Percentiles rank a stretch among this genome's conserved stretches.
phyloP scores from a whole-genome alignment of 257 asterid genomes.

The Solanum dulcamara region DNA sequence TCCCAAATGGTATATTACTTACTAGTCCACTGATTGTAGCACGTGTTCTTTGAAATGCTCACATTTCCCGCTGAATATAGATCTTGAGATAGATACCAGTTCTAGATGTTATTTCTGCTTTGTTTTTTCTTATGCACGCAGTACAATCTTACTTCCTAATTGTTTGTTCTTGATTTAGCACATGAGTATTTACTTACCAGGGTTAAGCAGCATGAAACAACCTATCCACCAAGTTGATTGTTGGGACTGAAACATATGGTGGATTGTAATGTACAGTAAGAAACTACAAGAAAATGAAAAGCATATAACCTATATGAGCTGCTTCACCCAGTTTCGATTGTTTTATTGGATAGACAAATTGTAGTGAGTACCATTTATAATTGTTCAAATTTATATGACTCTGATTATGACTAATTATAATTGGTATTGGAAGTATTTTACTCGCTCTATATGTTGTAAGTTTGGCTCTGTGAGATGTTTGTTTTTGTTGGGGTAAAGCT shows the following conservation, averaged over 20 bases:
- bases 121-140: not conserved
- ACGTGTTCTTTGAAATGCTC: not conserved
- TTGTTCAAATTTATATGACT: not conserved
- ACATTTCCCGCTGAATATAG: not conserved
- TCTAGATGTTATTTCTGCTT: not conserved
- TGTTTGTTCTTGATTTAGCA: not conserved
- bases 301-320: not conserved
- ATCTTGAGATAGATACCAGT: not conserved
- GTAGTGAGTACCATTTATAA: not conserved
- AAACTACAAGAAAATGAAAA: not conserved
- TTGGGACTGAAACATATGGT: not conserved
- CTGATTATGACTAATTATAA: not conserved
- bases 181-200: not conserved
- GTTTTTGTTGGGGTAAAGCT: not conserved
- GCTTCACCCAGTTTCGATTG: not conserved
- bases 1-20: conserved; percentile 65
- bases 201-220: not conserved
- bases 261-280: not conserved
- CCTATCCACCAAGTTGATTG: not conserved
- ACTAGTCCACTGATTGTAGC: not conserved
- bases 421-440: not conserved
- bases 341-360: not conserved
- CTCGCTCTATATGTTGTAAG: not conserved
- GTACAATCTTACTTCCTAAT: not conserved
- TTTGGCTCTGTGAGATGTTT: not conserved